Evolutionary conservation across 73 alveolate species (phyloP).

Genomic region (Paramecium octaurelia): DNA sequence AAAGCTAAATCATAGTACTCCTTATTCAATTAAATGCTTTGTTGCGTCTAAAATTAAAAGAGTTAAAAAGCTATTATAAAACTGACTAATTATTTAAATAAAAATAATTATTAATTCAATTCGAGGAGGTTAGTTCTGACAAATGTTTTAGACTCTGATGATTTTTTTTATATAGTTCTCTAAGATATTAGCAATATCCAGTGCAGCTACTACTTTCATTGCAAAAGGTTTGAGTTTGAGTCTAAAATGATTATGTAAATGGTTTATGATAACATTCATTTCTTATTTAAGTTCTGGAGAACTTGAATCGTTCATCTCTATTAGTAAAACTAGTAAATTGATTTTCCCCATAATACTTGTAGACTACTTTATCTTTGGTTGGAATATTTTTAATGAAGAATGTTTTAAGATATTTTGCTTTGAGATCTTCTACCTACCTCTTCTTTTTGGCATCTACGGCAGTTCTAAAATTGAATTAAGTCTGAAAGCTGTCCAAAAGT

Average conservation of each 20-base stretch:
- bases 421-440: not conserved
- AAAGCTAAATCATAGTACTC: not conserved
- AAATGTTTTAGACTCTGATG: not conserved
- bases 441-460: slow-evolving; percentile 45
- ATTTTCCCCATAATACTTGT: not conserved
- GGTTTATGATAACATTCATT: not conserved
- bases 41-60: slow-evolving; percentile 22
- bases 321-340: not conserved
- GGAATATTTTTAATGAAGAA: slow-evolving; percentile 26
- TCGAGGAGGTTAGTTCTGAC: not conserved
- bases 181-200: slow-evolving; percentile 1
- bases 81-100: not conserved
- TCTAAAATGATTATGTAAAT: not conserved
- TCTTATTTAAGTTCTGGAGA: not conserved
- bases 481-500: not conserved
- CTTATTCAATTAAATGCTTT: slow-evolving; percentile 4
- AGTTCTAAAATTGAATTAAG: slow-evolving; percentile 23
- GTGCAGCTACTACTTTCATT: not conserved
- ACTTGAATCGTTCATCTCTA: not conserved
- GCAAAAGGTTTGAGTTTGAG: not conserved
- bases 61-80: not conserved
- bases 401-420: not conserved
- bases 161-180: not conserved
- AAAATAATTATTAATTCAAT: not conserved
- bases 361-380: not conserved